These are phyloP conservation scores for Bipolaris sorokiniana DNA, from an alignment of 2,329 filamentous ascomycete genomes.

Conservation along the genomic window DNA sequence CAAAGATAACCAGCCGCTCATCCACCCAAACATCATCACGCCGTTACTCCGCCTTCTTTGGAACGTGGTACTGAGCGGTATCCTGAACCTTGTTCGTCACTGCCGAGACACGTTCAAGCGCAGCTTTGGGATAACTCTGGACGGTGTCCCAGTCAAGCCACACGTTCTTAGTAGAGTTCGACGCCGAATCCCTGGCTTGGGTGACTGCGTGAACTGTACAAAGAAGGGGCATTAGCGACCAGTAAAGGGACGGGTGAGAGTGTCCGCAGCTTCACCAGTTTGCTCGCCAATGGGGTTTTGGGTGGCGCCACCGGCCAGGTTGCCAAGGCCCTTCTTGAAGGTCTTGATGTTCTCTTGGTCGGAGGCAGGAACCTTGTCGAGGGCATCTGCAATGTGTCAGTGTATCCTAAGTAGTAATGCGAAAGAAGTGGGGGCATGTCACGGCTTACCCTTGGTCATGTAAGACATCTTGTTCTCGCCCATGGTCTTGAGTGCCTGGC, in stretches of 20 bases:
- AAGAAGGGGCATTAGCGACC: constrained; percentile 42
- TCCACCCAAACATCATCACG: background rate
- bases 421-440: background rate
- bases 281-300: constrained; percentile 48
- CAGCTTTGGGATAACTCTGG: constrained; percentile 21
- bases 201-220: constrained; percentile 32
- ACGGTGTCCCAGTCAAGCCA: constrained; percentile 18
- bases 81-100: constrained; percentile 22
- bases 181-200: constrained; percentile 31
- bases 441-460: constrained; percentile 45
- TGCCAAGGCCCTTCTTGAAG: constrained; percentile 46
- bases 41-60: constrained; percentile 16
- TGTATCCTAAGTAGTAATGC: background rate
- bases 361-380: constrained; percentile 48
- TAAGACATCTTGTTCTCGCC: constrained; percentile 59
- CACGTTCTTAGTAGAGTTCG: constrained; percentile 25
- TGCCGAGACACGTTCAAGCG: constrained; percentile 28
- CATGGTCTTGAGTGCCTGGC: constrained; percentile 57
- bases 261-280: constrained; percentile 46
- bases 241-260: constrained; percentile 45
- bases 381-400: constrained; percentile 41
- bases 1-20: background rate
- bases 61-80: constrained; percentile 8
- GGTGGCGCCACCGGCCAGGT: constrained; percentile 41
- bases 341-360: constrained; percentile 48